These are phyloP conservation scores for Didymosphaeria variabile DNA, from an alignment of 2,329 filamentous ascomycete species.

Conservation along the genomic window DNA sequence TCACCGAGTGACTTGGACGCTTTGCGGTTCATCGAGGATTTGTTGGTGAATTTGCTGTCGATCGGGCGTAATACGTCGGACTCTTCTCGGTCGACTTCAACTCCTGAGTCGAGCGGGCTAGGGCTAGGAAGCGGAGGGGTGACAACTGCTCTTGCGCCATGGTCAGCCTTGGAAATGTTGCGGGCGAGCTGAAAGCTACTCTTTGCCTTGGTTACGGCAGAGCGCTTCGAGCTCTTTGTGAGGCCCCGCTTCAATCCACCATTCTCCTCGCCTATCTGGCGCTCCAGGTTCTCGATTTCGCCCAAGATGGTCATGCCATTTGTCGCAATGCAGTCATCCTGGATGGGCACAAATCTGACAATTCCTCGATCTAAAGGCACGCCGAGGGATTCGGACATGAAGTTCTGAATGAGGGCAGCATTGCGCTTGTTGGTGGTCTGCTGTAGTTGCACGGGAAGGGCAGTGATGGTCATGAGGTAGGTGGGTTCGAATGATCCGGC, in stretches of 20 bases:
- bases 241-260: slow-evolving; percentile 54
- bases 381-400: slow-evolving; percentile 74
- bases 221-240: slow-evolving; percentile 48
- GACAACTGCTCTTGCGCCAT: slow-evolving; percentile 34
- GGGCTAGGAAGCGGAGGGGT: slow-evolving; percentile 46
- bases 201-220: slow-evolving; percentile 46
- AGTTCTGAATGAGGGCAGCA: slow-evolving; percentile 77
- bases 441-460: slow-evolving; percentile 73
- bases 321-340: slow-evolving; percentile 76
- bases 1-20: slow-evolving; percentile 30
- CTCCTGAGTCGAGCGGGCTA: slow-evolving; percentile 46
- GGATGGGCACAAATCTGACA: slow-evolving; percentile 74
- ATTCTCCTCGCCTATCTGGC: slow-evolving; percentile 53
- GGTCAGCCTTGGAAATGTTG: slow-evolving; percentile 41
- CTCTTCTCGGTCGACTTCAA: slow-evolving; percentile 42
- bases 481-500: slow-evolving; percentile 79
- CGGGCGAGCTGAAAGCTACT: slow-evolving; percentile 49
- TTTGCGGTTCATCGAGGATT: slow-evolving; percentile 35
- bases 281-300: slow-evolving; percentile 69
- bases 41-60: slow-evolving; percentile 32
- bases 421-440: slow-evolving; percentile 83
- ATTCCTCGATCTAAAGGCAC: slow-evolving; percentile 74
- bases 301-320: slow-evolving; percentile 75
- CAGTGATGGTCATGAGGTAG: slow-evolving; percentile 78
- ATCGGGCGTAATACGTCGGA: slow-evolving; percentile 25